phyloP scores from a whole-genome alignment of 129 eudicot genomes.

The Apium graveolens region DNA sequence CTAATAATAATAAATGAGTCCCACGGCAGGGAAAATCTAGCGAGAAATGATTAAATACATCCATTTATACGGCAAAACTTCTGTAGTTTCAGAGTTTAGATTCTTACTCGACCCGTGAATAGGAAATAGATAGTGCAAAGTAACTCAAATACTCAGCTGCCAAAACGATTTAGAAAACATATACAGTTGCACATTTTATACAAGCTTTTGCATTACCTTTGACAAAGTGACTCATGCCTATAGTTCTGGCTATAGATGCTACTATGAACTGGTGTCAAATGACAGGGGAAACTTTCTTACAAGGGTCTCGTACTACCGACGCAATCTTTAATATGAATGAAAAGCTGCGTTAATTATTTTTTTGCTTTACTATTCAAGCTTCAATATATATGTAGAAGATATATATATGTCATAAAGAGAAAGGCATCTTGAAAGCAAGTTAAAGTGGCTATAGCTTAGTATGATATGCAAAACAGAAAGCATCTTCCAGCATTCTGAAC shows the following conservation, averaged over 20 bases:
- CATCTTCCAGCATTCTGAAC: background rate
- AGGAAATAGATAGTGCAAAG: background rate
- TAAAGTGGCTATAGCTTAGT: background rate
- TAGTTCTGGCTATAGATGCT: background rate
- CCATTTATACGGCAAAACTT: background rate
- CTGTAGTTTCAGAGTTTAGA: background rate
- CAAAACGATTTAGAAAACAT: background rate
- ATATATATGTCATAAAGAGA: background rate
- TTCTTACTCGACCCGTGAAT: background rate
- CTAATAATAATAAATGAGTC: background rate
- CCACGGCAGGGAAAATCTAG: background rate
- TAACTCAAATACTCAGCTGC: background rate
- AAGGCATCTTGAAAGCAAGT: conserved; percentile 7
- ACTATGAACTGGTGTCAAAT: background rate
- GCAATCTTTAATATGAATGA: background rate
- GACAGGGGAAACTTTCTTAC: background rate
- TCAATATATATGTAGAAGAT: background rate
- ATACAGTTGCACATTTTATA: background rate
- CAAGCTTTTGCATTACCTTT: background rate
- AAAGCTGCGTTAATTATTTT: background rate
- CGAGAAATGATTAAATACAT: background rate
- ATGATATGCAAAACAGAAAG: background rate
- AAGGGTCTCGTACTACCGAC: background rate
- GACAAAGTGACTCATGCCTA: background rate
- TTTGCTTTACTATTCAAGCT: background rate